A percentile compares a stretch with the other conserved stretches of the same genome.
phyloP scores from a whole-genome alignment of 805 yeast species.

The Metschnikowia rubicola region DNA sequence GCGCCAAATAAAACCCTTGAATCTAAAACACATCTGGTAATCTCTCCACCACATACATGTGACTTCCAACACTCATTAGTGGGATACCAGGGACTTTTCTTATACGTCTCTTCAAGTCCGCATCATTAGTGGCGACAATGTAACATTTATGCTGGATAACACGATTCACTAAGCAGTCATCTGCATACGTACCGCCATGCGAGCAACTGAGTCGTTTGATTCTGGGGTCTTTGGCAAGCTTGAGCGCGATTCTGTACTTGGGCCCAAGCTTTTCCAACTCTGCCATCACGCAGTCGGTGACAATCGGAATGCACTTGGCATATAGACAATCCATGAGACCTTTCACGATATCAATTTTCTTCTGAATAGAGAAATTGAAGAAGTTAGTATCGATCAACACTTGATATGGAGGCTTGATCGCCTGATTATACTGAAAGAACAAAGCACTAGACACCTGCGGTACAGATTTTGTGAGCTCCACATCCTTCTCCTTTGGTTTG shows the following conservation, averaged over 20 bases:
- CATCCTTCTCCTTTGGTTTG: conserved; percentile 48
- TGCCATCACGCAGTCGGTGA: conserved; percentile 97
- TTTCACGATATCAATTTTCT: conserved; percentile 88
- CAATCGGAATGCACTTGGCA: conserved; percentile 93
- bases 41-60: conserved; percentile 87
- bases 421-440: conserved; percentile 89
- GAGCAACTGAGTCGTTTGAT: conserved; percentile 82
- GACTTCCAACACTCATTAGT: conserved; percentile 92
- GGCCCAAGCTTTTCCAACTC: conserved; percentile 96
- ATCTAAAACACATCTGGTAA: conserved; percentile 83
- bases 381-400: conserved; percentile 95
- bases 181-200: conserved; percentile 97
- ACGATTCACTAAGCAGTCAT: conserved; percentile 91
- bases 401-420: conserved; percentile 97
- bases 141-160: conserved; percentile 95
- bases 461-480: conserved; percentile 51
- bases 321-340: conserved; percentile 95
- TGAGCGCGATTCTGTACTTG: conserved; percentile 86
- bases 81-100: conserved; percentile 98
- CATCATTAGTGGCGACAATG: conserved; percentile 97
- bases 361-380: conserved; percentile 93
- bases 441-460: conserved; percentile 96
- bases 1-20: neutral
- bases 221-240: conserved; percentile 90
- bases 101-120: conserved; percentile 88